Percentiles rank a stretch among this genome's conserved stretches.
Conservation (phyloP, 345 rosid genomes). For the Erysimum cheiranthoides region DNA sequence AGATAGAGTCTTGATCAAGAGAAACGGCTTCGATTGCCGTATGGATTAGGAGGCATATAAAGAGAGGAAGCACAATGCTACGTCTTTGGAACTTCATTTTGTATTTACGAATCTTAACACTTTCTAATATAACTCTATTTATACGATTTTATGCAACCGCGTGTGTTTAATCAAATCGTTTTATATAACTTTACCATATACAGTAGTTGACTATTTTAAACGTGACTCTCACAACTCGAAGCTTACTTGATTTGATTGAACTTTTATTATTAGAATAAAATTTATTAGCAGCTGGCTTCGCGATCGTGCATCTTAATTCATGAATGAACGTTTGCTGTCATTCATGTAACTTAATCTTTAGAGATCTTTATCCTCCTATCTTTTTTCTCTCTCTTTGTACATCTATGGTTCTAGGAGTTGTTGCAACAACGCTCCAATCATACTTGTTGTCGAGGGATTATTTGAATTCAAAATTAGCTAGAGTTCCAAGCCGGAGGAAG, state of each 20-base stretch:
- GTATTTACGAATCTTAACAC: not conserved
- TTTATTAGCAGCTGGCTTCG: not conserved
- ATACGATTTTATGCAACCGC: conserved; percentile 1
- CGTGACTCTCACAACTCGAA: not conserved
- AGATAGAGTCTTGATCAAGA: conserved; percentile 9
- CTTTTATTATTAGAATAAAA: not conserved
- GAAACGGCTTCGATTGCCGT: conserved; percentile 22
- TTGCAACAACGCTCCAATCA: too few species aligned
- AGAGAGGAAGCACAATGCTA: conserved; percentile 18
- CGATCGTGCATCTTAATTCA: too few species aligned
- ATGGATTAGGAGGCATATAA: conserved; percentile 20
- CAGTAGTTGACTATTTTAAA: not conserved
- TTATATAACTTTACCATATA: not conserved
- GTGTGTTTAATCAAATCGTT: not conserved
- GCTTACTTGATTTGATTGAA: conserved; percentile 5
- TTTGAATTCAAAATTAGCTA: too few species aligned
- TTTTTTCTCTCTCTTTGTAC: too few species aligned
- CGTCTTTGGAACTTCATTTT: conserved; percentile 17
- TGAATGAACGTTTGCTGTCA: too few species aligned
- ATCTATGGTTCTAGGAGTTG: too few species aligned
- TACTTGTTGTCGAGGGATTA: too few species aligned
- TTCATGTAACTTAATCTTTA: too few species aligned
- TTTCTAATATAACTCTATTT: not conserved
- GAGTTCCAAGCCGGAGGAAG: too few species aligned
- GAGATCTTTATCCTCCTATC: too few species aligned